Evolutionary conservation across 305 asterid genomes (phyloP), one percentile per base, ranked within the genome.

Genomic region (Solanum hybrid): DNA sequence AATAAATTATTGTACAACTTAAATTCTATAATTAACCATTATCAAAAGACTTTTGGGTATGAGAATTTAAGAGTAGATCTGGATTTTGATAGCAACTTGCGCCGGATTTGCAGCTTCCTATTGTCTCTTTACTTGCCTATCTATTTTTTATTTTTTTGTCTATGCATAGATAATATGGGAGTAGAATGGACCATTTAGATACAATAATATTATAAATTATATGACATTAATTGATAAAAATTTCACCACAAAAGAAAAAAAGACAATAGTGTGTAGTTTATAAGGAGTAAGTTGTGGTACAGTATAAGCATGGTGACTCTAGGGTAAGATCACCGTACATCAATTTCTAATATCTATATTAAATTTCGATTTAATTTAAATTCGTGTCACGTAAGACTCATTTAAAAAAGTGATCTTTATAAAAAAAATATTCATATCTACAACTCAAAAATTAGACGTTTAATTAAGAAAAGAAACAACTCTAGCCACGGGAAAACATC

Each of bases 301-400:
- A 79, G n/a, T n/a, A n/a, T 24, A 12, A 24, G 13, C 74, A 67
- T 10, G 74, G 14, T 64, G 1, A 22, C 5, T 64, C 28, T 22
- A 64, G 3, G 6, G 3, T 64, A 64, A 64, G 29, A 22, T 64
- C 12, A 64, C 0, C 3, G 12, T 1, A 64, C 6, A 64, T 64
- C 13, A 7, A 4, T 61, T 8, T 61, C 1, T 61, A 61, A 1
- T 7, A 61, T 61, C 0, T 0, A 20, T 61, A 61, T 61, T 0
- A 20, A 61, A 61, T 0, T 61, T 20, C 0, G 0, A 69, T n/a
- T 3, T 24, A 69, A 11, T 11, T 69, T 26, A 69, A 11, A 69
- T 69, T 69, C 2, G 2, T 11, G 13, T 0, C 0, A 24, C 14
- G 1, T n/a, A 67, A 24, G 2, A 11, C 1, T 5, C 3, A 2